Conservation (phyloP, 2,329 filamentous ascomycete genomes). For the Fusarium gaditjirri region DNA sequence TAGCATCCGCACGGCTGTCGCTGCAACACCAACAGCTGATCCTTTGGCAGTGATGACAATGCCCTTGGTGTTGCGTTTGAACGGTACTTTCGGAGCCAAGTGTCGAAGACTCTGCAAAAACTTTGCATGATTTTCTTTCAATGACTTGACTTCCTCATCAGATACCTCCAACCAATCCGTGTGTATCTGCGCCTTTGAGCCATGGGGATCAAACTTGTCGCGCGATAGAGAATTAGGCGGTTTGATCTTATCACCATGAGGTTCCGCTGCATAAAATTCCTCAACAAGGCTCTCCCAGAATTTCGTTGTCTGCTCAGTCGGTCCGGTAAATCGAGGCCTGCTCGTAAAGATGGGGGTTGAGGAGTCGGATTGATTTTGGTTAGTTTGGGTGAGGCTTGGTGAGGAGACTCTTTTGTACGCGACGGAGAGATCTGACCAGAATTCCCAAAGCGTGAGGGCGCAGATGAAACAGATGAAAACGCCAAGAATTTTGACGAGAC, state of each 20-base stretch:
- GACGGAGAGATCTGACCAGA: constrained; percentile 26
- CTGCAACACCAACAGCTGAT: constrained; percentile 29
- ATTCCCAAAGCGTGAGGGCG: constrained; percentile 32
- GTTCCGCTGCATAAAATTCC: constrained; percentile 24
- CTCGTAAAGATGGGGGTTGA: background rate
- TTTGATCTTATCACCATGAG: constrained; percentile 19
- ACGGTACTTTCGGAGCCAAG: constrained; percentile 29
- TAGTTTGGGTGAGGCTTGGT: background rate
- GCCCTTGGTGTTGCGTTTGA: constrained; percentile 15
- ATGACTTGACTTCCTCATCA: constrained; percentile 14
- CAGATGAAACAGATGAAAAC: constrained; percentile 27
- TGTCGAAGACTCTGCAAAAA: constrained; percentile 21
- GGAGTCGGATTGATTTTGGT: background rate
- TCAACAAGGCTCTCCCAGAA: constrained; percentile 30
- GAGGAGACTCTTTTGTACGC: constrained; percentile 22
- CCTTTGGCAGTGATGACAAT: constrained; percentile 39
- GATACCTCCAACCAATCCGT: constrained; percentile 29
- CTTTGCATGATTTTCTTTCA: constrained; percentile 25
- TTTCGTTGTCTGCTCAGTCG: constrained; percentile 18
- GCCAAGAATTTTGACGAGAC: constrained; percentile 12
- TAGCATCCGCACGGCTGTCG: constrained; percentile 38
- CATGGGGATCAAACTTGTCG: constrained; percentile 33
- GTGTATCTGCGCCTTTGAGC: constrained; percentile 1
- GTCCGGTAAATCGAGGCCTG: constrained; percentile 18
- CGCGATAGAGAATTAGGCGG: constrained; percentile 17